These are phyloP conservation scores for Apiotrichum veenhuisii DNA, from an alignment of 1,284 basidiomycete genomes.

Conservation along the genomic window DNA sequence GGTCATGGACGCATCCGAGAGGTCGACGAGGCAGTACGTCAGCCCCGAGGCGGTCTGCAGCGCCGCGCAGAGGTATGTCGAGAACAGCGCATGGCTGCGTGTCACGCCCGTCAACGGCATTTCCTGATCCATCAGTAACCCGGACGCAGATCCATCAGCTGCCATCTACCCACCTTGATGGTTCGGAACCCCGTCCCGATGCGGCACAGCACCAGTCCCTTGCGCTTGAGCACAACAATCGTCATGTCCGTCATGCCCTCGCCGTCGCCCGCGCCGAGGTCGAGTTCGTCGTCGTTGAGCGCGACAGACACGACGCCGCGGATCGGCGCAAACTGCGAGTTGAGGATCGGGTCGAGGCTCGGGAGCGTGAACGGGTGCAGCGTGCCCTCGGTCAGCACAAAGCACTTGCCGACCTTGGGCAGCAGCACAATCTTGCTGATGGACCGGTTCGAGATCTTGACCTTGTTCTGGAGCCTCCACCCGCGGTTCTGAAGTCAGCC, in stretches of 20 bases:
- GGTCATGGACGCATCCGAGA: slow-evolving; percentile 63
- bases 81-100: slow-evolving; percentile 61
- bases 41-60: slow-evolving; percentile 52
- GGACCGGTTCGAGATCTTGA: slow-evolving; percentile 50
- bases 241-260: slow-evolving; percentile 60
- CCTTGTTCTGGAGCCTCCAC: slow-evolving; percentile 42
- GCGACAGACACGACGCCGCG: slow-evolving; percentile 72
- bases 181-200: slow-evolving; percentile 60
- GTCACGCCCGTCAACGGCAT: slow-evolving; percentile 68
- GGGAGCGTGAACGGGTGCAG: slow-evolving; percentile 76
- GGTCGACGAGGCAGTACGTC: slow-evolving; percentile 69
- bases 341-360: slow-evolving; percentile 65
- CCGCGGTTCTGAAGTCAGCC: slow-evolving; percentile 25
- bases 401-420: slow-evolving; percentile 59
- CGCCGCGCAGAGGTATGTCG: slow-evolving; percentile 68
- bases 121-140: too few relatives aligned
- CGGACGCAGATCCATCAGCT: too few relatives aligned
- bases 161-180: slow-evolving; percentile 56
- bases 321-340: slow-evolving; percentile 63
- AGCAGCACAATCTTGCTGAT: slow-evolving; percentile 73
- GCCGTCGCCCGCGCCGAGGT: slow-evolving; percentile 56
- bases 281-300: slow-evolving; percentile 66
- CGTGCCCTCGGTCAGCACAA: slow-evolving; percentile 58
- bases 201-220: slow-evolving; percentile 63
- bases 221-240: slow-evolving; percentile 72